Percentiles rank a stretch among this genome's conserved stretches.
Evolutionary conservation across 2,329 filamentous ascomycete genomes (phyloP).

Genomic region (Eurotiales sp.): DNA sequence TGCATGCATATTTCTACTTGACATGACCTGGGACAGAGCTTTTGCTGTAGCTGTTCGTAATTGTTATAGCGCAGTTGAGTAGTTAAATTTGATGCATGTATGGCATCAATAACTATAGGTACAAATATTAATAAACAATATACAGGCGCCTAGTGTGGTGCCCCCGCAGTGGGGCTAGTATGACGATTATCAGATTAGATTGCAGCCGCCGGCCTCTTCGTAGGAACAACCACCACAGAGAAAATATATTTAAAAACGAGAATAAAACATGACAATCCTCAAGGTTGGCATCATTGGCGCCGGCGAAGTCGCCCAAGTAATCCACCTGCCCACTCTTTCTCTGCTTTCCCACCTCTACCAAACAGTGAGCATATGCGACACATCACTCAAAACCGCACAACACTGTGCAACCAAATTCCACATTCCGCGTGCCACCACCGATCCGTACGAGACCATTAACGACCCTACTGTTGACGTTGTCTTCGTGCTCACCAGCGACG

Average conservation of each 20-base stretch:
- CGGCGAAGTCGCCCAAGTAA: slow-evolving; percentile 48
- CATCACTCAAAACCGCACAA: slow-evolving; percentile 20
- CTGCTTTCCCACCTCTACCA: slow-evolving; percentile 44
- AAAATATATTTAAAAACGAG: background rate
- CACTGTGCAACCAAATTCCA: slow-evolving; percentile 16
- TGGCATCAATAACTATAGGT: no score
- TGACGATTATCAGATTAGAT: no score
- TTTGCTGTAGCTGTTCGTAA: no score
- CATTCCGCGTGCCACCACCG: slow-evolving; percentile 30
- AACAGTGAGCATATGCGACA: slow-evolving; percentile 51
- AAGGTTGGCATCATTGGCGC: slow-evolving; percentile 35
- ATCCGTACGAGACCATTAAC: slow-evolving; percentile 40
- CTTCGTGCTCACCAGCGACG: slow-evolving; percentile 52
- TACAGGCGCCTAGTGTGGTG: no score
- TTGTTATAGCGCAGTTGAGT: no score
- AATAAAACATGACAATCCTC: slow-evolving; percentile 17
- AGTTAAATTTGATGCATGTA: no score
- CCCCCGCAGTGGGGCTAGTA: no score
- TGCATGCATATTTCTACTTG: background rate
- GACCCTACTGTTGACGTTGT: slow-evolving; percentile 50
- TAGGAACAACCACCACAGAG: background rate
- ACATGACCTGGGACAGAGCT: background rate
- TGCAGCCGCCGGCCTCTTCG: no score
- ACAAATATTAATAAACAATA: no score
- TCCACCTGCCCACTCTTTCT: slow-evolving; percentile 51